Percentiles rank a stretch among this genome's conserved stretches.
Evolutionary conservation across 371 early-diverging fungal species (phyloP).

Genomic region (Mucor mucedo): DNA sequence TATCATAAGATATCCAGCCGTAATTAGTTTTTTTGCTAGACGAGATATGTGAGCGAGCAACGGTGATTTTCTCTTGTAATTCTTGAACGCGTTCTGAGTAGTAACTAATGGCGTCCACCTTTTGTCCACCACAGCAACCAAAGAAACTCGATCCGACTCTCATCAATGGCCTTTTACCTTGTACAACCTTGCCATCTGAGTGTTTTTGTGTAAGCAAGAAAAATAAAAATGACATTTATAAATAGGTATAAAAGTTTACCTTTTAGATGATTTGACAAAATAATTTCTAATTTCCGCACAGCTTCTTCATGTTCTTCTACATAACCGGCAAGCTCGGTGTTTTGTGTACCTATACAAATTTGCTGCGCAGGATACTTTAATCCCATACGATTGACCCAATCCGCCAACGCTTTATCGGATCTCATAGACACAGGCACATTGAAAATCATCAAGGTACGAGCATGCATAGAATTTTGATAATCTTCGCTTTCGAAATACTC

Average conservation of each 20-base stretch:
- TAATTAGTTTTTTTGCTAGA: constrained; percentile 67
- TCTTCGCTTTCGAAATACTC: constrained; percentile 65
- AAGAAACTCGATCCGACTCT: constrained; percentile 39
- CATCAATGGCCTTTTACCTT: constrained; percentile 55
- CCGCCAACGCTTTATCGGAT: constrained; percentile 55
- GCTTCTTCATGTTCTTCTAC: constrained; percentile 73
- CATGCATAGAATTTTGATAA: constrained; percentile 65
- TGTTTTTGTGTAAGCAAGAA: background rate
- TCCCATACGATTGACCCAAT: constrained; percentile 56
- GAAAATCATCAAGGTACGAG: constrained; percentile 72
- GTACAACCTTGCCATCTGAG: constrained; percentile 49
- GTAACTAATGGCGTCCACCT: constrained; percentile 80
- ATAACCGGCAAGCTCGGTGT: constrained; percentile 65
- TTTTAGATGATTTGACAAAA: constrained; percentile 63
- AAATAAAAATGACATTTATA: background rate
- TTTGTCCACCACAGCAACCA: constrained; percentile 56
- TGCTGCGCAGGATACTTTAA: constrained; percentile 59
- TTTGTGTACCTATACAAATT: constrained; percentile 73
- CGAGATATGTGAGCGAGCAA: constrained; percentile 51
- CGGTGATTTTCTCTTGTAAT: constrained; percentile 67
- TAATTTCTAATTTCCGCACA: constrained; percentile 69
- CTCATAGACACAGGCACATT: constrained; percentile 70
- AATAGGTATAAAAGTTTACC: constrained; percentile 27
- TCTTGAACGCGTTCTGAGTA: constrained; percentile 67
- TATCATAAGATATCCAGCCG: constrained; percentile 76